A percentile compares a stretch with the other conserved stretches of the same genome.
Conservation (phyloP, 352 stramenopile species). For the Phytophthora nicotianae region DNA sequence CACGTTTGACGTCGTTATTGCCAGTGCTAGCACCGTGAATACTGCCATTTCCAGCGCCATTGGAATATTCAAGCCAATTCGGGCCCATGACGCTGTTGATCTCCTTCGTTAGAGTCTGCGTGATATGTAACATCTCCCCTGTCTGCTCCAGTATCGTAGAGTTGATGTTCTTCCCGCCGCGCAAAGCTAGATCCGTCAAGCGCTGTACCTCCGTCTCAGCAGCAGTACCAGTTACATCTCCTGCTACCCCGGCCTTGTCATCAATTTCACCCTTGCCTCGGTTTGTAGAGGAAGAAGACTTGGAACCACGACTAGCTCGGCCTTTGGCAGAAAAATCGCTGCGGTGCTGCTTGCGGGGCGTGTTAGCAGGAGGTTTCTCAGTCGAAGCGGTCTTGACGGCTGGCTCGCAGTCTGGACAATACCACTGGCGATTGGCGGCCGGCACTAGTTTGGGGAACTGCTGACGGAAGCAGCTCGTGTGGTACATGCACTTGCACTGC, state of each 20-base stretch:
- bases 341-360: slow-evolving; percentile 44
- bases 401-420: slow-evolving; percentile 81
- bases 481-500: slow-evolving; percentile 86
- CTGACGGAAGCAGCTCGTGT: slow-evolving; percentile 85
- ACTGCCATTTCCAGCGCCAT: slow-evolving; percentile 2
- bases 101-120: slow-evolving; percentile 52
- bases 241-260: slow-evolving; percentile 16
- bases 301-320: slow-evolving; percentile 27
- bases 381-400: slow-evolving; percentile 24
- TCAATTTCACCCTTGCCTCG: slow-evolving; percentile 30
- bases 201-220: slow-evolving; percentile 60
- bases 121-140: slow-evolving; percentile 76
- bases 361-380: slow-evolving; percentile 43
- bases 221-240: slow-evolving; percentile 16
- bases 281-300: slow-evolving; percentile 14
- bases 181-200: slow-evolving; percentile 75
- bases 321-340: slow-evolving; percentile 38
- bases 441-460: slow-evolving; percentile 75
- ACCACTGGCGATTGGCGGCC: slow-evolving; percentile 72
- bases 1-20: slow-evolving; percentile 17
- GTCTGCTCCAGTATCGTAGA: slow-evolving; percentile 74
- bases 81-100: slow-evolving; percentile 51
- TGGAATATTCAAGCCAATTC: slow-evolving; percentile 22
- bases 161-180: slow-evolving; percentile 75
- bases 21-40: slow-evolving; percentile 2